Percentiles rank a stretch among this genome's conserved stretches.
These are phyloP conservation scores for Malassezia equina DNA, from an alignment of 1,284 basidiomycete genomes.

Conservation along the genomic window DNA sequence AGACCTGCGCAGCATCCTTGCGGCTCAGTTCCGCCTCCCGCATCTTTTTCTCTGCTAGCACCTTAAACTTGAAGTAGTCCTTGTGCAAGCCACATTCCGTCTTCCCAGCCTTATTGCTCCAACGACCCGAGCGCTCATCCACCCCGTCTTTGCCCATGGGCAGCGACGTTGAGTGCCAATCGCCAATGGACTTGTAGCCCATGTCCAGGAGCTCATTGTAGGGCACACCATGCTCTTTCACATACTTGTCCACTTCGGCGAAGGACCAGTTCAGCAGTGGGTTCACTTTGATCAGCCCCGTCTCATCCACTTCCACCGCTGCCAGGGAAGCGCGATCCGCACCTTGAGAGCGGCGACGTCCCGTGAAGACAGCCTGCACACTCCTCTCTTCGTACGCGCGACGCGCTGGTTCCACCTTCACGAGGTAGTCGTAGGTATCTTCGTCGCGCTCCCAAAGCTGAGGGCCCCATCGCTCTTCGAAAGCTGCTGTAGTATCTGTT, in stretches of 20 bases:
- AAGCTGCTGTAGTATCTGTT: slow-evolving; percentile 62
- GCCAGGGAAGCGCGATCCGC: slow-evolving; percentile 70
- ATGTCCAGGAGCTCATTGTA: slow-evolving; percentile 77
- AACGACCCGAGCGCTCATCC: slow-evolving; percentile 77
- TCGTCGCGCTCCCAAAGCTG: slow-evolving; percentile 83
- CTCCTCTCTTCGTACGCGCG: slow-evolving; percentile 72
- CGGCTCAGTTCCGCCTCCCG: slow-evolving; percentile 35
- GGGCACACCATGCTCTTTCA: slow-evolving; percentile 72
- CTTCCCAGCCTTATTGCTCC: slow-evolving; percentile 76
- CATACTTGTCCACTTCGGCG: slow-evolving; percentile 71
- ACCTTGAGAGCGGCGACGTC: slow-evolving; percentile 82
- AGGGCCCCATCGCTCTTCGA: slow-evolving; percentile 71
- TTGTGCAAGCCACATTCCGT: slow-evolving; percentile 86
- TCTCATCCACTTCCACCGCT: slow-evolving; percentile 81
- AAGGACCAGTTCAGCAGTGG: slow-evolving; percentile 87
- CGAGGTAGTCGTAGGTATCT: slow-evolving; percentile 75
- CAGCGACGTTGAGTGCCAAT: slow-evolving; percentile 83
- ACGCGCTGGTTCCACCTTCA: slow-evolving; percentile 90
- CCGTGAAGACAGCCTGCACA: slow-evolving; percentile 84
- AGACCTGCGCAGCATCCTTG: slow-evolving; percentile 24
- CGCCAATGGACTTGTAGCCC: slow-evolving; percentile 88
- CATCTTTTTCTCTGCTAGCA: slow-evolving; percentile 37
- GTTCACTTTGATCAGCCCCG: slow-evolving; percentile 87
- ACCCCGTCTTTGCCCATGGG: slow-evolving; percentile 53
- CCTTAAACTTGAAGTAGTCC: slow-evolving; percentile 45